These are phyloP conservation scores for Lasiodiplodia sp. DNA, from an alignment of 2,329 filamentous ascomycete species.

Conservation along the genomic window DNA sequence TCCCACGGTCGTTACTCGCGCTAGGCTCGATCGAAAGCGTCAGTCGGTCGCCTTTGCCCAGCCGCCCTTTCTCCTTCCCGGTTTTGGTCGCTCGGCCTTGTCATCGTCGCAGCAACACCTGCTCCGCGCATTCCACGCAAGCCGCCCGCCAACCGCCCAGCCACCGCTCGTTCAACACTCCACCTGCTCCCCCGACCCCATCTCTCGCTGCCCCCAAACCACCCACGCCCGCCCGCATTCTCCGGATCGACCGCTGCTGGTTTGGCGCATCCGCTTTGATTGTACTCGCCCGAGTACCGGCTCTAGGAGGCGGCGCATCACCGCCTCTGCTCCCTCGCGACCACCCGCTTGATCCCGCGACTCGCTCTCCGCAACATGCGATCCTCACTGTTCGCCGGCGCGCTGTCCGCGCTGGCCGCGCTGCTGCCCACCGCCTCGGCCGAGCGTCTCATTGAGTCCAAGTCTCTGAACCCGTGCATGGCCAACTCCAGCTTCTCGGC, in stretches of 20 bases:
- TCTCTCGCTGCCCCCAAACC: constrained; percentile 7
- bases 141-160: constrained; percentile 22
- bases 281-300: constrained; percentile 26
- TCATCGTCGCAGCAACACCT: constrained; percentile 29
- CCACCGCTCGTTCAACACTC: constrained; percentile 28
- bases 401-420: constrained; percentile 28
- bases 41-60: constrained; percentile 10
- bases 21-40: constrained; percentile 24
- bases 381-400: constrained; percentile 14
- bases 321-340: constrained; percentile 16
- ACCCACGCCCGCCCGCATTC: constrained; percentile 13
- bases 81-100: constrained; percentile 25
- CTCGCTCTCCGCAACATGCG: constrained; percentile 18
- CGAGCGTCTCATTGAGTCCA: constrained; percentile 76
- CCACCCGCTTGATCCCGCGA: background rate
- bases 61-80: constrained; percentile 25
- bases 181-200: background rate
- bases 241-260: constrained; percentile 24
- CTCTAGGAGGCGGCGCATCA: constrained; percentile 27
- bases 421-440: constrained; percentile 38
- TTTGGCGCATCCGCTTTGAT: constrained; percentile 29
- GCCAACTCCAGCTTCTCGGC: constrained; percentile 86
- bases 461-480: constrained; percentile 85
- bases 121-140: constrained; percentile 27
- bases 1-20: constrained; percentile 25